A percentile compares a stretch with the other conserved stretches of the same genome.
These are phyloP conservation scores for Bruguiera sexangula DNA, from an alignment of 345 rosid genomes.

Conservation along the genomic window DNA sequence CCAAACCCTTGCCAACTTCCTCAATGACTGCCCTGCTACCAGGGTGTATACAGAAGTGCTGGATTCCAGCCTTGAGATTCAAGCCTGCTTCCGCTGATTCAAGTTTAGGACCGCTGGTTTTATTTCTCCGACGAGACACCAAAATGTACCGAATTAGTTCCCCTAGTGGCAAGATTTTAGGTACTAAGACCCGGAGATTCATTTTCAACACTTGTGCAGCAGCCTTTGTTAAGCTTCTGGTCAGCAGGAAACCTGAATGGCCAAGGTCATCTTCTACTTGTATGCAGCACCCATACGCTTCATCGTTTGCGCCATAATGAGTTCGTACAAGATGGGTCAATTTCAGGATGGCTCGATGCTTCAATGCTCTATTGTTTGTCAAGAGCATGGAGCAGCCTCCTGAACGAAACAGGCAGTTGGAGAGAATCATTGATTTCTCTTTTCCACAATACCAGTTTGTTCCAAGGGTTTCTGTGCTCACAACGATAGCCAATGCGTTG, in stretches of 20 bases:
- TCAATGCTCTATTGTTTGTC: constrained; percentile 47
- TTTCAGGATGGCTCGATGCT: constrained; percentile 46
- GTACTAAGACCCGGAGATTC: constrained; percentile 53
- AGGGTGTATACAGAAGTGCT: constrained; percentile 32
- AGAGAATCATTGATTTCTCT: constrained; percentile 74
- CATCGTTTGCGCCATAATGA: constrained; percentile 53
- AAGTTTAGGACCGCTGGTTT: background rate
- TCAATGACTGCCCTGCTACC: constrained; percentile 29
- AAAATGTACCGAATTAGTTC: constrained; percentile 14
- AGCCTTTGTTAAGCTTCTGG: constrained; percentile 47
- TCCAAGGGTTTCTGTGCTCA: constrained; percentile 68
- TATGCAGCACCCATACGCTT: constrained; percentile 62
- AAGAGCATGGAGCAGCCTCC: constrained; percentile 76
- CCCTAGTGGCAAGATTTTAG: constrained; percentile 29
- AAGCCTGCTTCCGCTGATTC: constrained; percentile 10
- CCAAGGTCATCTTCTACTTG: constrained; percentile 60
- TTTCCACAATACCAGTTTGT: constrained; percentile 71
- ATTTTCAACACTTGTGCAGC: constrained; percentile 49
- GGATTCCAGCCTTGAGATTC: constrained; percentile 21
- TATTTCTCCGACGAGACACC: background rate
- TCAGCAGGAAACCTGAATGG: constrained; percentile 46
- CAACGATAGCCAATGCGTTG: constrained; percentile 55
- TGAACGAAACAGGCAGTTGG: constrained; percentile 62
- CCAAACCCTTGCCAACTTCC: constrained; percentile 16
- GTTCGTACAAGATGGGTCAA: constrained; percentile 42